Evolutionary conservation across 495 filamentous ascomycete genomes (phyloP).

Genomic region (Talaromyces liani): DNA sequence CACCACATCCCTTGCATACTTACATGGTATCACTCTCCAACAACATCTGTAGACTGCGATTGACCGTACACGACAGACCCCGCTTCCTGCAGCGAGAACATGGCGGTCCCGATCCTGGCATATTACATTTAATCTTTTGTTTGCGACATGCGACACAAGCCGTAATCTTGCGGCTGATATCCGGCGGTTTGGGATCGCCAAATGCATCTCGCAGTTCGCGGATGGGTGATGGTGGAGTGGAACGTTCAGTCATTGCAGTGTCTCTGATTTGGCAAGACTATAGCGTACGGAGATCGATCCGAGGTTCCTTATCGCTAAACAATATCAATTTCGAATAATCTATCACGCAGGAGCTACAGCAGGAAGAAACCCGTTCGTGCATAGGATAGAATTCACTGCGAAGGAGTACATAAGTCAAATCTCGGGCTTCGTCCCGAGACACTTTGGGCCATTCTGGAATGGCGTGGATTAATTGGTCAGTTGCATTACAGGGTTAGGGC

Average conservation of each 20-base stretch:
- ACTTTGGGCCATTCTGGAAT: neutral
- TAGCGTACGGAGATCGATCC: neutral
- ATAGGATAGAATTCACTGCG: neutral
- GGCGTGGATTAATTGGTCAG: neutral
- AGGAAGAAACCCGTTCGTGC: neutral
- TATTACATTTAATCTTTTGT: constrained; percentile 13
- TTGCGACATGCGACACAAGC: constrained; percentile 16
- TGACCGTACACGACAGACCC: constrained; percentile 10
- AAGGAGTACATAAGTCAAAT: neutral
- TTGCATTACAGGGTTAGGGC: neutral
- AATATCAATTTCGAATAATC: neutral
- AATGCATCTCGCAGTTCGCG: constrained; percentile 5
- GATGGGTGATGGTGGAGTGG: neutral
- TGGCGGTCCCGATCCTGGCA: constrained; percentile 6
- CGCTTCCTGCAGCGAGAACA: constrained; percentile 10
- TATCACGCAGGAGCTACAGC: neutral
- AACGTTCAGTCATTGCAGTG: neutral
- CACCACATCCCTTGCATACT: neutral
- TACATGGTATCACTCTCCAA: constrained; percentile 11
- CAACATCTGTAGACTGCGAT: constrained; percentile 11
- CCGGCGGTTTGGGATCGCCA: constrained; percentile 15
- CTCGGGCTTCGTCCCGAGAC: neutral
- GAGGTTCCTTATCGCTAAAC: neutral
- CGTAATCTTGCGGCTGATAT: constrained; percentile 18
- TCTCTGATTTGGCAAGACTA: neutral